Base-by-base conservation (phyloP, 1,139 yeast species). In the Torulaspora globosa region DNA sequence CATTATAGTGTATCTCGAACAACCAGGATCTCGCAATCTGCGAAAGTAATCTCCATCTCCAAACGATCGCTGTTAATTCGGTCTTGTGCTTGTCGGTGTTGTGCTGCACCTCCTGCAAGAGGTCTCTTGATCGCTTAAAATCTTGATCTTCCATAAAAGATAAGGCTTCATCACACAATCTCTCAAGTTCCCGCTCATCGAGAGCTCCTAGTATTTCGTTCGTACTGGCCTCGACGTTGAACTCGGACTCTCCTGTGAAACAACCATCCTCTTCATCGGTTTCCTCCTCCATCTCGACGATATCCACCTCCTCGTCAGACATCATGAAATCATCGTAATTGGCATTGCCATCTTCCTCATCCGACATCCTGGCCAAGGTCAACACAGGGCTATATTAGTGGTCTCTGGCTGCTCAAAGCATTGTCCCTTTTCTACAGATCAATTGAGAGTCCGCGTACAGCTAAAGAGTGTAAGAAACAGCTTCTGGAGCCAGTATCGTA, bases 271-370 rank as follows among this genome's bases (percentile, higher is more conserved):
- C 29, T 31, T 46, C 56, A 15, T 55, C 65, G 31, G 52, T 51
- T 50, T 57, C 58, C 34, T 56, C 53, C 42, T 53, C 65, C 49
- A 60, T 56, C 32, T 55, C 66, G 23, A 53, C 51, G 8, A 52
- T 51, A 3, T 53, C 60, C 31, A 48, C 47, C 7, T 62, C 71
- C 3, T 55, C 65, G 36, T 70, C 76, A 2, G 76, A 70, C 54
- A 63, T 67, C 54, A 72, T 67, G 41, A 67, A 67, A 3, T 72
- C 67, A 36, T 60, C 69, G 39, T 62, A 69, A 24, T 62, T 63
- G 12, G 53, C 61, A n/a, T 51, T 53, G 12, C 29, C 29, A n/a
- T 26, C 29, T 3, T 26, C 28, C 21, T 44, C 56, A 12, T 58
- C 62, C 18, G 52, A 51, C 50, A 51, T 42, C 32, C 14, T 30